Evolutionary conservation across 306 rosid species (phyloP).

Genomic region (Corylus americana): DNA sequence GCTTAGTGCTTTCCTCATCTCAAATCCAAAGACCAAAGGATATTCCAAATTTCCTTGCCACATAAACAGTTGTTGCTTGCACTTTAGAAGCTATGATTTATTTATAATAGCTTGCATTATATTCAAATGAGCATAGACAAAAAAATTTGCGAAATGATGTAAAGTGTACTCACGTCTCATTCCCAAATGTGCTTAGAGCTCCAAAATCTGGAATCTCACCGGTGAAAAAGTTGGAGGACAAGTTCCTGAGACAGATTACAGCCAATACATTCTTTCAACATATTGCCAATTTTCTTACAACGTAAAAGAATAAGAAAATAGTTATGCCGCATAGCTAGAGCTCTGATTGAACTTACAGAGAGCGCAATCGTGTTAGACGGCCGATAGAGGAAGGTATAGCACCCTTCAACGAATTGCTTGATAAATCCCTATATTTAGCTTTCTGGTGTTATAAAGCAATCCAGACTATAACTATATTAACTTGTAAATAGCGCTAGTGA

Average conservation of each 20-base stretch:
- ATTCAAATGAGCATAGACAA: not conserved
- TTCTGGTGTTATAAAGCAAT: slow-evolving; percentile 18
- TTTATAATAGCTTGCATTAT: not conserved
- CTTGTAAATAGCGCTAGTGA: not conserved
- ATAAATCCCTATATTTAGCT: slow-evolving; percentile 64
- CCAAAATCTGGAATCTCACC: slow-evolving; percentile 97
- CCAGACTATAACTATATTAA: not conserved
- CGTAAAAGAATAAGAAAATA: not conserved
- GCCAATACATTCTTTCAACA: slow-evolving; percentile 1
- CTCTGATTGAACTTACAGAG: slow-evolving; percentile 59
- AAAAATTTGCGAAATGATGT: not conserved
- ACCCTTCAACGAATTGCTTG: slow-evolving; percentile 84
- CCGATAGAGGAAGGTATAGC: slow-evolving; percentile 94
- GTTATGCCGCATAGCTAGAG: not conserved
- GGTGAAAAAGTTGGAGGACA: slow-evolving; percentile 85
- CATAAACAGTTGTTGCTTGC: not conserved
- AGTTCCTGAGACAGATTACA: slow-evolving; percentile 63
- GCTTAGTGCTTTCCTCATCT: not conserved
- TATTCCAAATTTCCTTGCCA: not conserved
- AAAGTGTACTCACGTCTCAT: slow-evolving; percentile 60
- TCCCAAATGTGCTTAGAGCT: slow-evolving; percentile 79
- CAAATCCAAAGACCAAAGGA: not conserved
- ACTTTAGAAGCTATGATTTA: not conserved
- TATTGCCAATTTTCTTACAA: not conserved
- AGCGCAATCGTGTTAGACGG: slow-evolving; percentile 62